Evolutionary conservation across 2,329 filamentous ascomycete species (phyloP).

Genomic region (Aspergillus nomiae): DNA sequence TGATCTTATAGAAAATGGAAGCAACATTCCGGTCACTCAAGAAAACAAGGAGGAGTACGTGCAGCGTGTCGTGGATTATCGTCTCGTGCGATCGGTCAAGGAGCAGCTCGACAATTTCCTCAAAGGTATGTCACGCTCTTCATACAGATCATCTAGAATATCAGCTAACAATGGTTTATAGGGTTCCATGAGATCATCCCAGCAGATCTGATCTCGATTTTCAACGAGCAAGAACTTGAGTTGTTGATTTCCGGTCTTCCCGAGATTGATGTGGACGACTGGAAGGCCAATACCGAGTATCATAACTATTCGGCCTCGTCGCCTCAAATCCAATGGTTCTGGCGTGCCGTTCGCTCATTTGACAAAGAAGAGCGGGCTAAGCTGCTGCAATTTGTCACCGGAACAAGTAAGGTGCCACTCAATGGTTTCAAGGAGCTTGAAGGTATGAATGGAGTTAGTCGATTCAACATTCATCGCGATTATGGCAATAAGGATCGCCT

Average conservation of each 20-base stretch:
- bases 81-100: conserved; percentile 85
- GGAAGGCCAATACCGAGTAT: conserved; percentile 98
- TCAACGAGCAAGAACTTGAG: conserved; percentile 97
- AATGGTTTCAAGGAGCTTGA: conserved; percentile 99
- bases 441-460: conserved; percentile 97
- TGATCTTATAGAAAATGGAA: conserved; percentile 83
- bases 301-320: conserved; percentile 96
- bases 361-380: conserved; percentile 99
- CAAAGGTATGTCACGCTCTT: conserved; percentile 59
- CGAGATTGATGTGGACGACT: conserved; percentile 97
- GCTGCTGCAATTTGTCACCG: conserved; percentile 94
- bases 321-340: conserved; percentile 99
- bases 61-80: conserved; percentile 90
- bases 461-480: conserved; percentile 98
- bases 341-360: conserved; percentile 93
- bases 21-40: conserved; percentile 90
- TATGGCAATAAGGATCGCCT: conserved; percentile 95
- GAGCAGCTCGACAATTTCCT: conserved; percentile 94
- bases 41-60: conserved; percentile 99
- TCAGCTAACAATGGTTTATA: conserved; percentile 29
- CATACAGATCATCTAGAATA: not conserved
- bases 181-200: conserved; percentile 99
- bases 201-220: conserved; percentile 90
- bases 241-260: conserved; percentile 94
- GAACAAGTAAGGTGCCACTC: conserved; percentile 95